A percentile compares a stretch with the other conserved stretches of the same genome.
Conservation (phyloP, 352 stramenopile species). For the Globisporangium spiculum region DNA sequence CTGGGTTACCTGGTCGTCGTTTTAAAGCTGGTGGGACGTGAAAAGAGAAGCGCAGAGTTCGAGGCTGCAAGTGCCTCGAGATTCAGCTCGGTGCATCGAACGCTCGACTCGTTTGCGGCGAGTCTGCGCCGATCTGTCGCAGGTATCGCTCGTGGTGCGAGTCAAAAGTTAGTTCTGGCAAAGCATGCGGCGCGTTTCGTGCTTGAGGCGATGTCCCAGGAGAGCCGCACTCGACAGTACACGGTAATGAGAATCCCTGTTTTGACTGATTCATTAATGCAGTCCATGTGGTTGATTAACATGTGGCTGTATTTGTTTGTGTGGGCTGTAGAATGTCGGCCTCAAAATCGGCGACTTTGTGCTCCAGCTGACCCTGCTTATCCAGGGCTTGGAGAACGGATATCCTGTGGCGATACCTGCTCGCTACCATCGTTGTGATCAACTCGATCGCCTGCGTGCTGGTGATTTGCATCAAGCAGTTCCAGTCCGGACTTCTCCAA, state of each 20-base stretch:
- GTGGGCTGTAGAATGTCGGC: neutral
- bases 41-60: neutral
- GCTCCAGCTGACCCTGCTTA: neutral
- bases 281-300: neutral
- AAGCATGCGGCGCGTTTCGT: neutral
- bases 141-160: neutral
- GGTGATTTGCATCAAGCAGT: neutral
- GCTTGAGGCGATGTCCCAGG: neutral
- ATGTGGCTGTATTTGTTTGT: neutral
- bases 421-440: neutral
- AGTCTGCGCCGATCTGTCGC: neutral
- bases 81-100: neutral
- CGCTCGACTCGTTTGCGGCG: neutral
- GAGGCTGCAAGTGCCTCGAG: neutral
- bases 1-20: slow-evolving; percentile 28
- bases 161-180: neutral
- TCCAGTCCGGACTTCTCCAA: neutral
- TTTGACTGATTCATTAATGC: neutral
- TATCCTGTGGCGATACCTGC: neutral
- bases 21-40: neutral
- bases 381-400: neutral
- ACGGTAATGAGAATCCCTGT: neutral
- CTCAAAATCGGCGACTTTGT: neutral
- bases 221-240: neutral
- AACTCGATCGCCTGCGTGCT: neutral